Evolutionary conservation across 306 rosid species (phyloP), one percentile per base, ranked within the genome.

Genomic region (Prinsepia uniflora): DNA sequence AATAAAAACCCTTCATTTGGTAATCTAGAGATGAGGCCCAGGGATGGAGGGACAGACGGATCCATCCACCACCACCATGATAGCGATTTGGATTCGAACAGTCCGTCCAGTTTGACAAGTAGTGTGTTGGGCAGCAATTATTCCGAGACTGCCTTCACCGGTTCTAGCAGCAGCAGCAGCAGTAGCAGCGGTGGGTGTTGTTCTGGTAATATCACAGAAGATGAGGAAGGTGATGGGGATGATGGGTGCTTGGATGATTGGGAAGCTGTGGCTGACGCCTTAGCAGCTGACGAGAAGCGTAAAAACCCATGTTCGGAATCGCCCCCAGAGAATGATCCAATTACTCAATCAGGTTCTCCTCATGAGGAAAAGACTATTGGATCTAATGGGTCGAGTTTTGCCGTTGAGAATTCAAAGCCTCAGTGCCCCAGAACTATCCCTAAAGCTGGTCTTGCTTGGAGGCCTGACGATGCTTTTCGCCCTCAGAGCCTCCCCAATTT

Each of bases 261-360:
- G 99, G 99, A 94, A 88, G 96, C 95, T 45, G 61, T 94, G 87
- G 99, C 99, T 3, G 99, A 94, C 75, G 96, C 99, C 65, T 79
- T 91, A 78, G 97, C 91, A 20, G 97, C 96, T 65, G 72, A 85
- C 67, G 98, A 88, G 75, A 87, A 86, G 87, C 84, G 39, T 8
- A 68, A 77, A 55, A 83, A 36, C 36, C 81, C 67, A 45, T 67
- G 81, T 63, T 58, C 72, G 0, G 89, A 87, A 61, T 80, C 79
- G 1, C 80, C 79, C 17, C 78, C 64, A 6, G 71, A 77, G 53
- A 65, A 61, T 65, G 81, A 85, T 66, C 63, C 76, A 0, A 74
- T 47, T 67, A 71, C 67, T 41, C 84, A 86, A 72, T 45, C 13
- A 43, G 84, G 13, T 76, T 80, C 72, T 6, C 75, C 84, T 22